Evolutionary conservation across 73 alveolate genomes (phyloP).

Genomic region (Paramecium pentaurelia): DNA sequence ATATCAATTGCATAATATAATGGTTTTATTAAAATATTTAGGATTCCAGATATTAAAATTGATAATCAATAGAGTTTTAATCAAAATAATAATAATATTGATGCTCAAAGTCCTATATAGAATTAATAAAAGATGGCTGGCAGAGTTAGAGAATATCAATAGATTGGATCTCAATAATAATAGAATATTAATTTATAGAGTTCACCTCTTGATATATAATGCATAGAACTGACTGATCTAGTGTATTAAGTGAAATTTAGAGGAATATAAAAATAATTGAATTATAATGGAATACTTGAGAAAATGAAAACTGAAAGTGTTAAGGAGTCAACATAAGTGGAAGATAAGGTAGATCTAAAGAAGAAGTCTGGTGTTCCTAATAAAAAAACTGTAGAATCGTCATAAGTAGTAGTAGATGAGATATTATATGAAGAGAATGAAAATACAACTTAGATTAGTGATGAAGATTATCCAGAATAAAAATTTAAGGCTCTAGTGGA

Average conservation of each 20-base stretch:
- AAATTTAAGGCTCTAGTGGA: slow-evolving; percentile 19
- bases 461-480: slow-evolving; percentile 14
- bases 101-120: neutral
- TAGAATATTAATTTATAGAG: neutral
- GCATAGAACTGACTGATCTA: neutral
- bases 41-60: slow-evolving; percentile 41
- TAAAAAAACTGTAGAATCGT: neutral
- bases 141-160: neutral
- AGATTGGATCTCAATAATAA: neutral
- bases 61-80: neutral
- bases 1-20: slow-evolving; percentile 12
- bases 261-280: neutral
- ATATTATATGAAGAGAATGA: neutral
- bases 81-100: neutral
- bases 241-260: neutral
- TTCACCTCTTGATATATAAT: neutral
- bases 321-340: neutral
- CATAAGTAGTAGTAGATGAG: neutral
- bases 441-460: neutral
- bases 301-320: neutral
- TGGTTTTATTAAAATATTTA: slow-evolving; percentile 21
- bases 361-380: neutral
- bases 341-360: neutral
- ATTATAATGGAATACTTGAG: neutral
- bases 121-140: neutral